phyloP scores from a whole-genome alignment of 352 stramenopile genomes.

The Phytophthora sp. region DNA sequence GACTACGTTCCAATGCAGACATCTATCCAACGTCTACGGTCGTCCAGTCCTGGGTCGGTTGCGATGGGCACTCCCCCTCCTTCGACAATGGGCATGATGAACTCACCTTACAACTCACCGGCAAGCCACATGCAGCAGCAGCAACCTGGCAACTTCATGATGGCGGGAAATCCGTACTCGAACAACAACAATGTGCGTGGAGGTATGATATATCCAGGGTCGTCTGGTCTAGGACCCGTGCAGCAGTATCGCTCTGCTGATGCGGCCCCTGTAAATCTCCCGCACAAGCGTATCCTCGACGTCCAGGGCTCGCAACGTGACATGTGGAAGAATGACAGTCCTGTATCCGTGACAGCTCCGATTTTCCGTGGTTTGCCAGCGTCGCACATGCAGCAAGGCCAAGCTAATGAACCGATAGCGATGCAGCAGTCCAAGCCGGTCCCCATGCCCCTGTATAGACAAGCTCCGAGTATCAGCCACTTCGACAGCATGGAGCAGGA shows the following conservation, averaged over 20 bases:
- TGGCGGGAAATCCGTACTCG: constrained; percentile 35
- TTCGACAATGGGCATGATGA: constrained; percentile 45
- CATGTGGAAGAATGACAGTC: constrained; percentile 68
- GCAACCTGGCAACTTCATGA: constrained; percentile 42
- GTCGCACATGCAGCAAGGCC: constrained; percentile 40
- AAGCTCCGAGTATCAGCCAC: constrained; percentile 46
- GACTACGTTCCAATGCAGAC: constrained; percentile 58
- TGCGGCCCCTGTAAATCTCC: constrained; percentile 41
- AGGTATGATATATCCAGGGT: constrained; percentile 34
- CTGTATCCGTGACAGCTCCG: constrained; percentile 63
- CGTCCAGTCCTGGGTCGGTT: constrained; percentile 34
- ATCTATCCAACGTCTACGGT: constrained; percentile 39
- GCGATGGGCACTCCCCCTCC: constrained; percentile 37
- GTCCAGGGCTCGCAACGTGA: constrained; percentile 60
- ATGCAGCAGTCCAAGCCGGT: constrained; percentile 53
- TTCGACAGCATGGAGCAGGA: constrained; percentile 74
- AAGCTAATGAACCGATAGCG: constrained; percentile 35
- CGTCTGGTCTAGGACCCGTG: constrained; percentile 13
- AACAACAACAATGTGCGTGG: constrained; percentile 30
- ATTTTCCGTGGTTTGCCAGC: constrained; percentile 53
- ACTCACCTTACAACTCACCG: constrained; percentile 42
- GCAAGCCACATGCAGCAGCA: constrained; percentile 43
- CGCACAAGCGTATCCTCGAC: constrained; percentile 66
- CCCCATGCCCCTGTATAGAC: constrained; percentile 53
- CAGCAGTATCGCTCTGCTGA: constrained; percentile 50